Evolutionary conservation across 495 filamentous ascomycete species (phyloP).

Genomic region (Podospora pseudopauciseta): DNA sequence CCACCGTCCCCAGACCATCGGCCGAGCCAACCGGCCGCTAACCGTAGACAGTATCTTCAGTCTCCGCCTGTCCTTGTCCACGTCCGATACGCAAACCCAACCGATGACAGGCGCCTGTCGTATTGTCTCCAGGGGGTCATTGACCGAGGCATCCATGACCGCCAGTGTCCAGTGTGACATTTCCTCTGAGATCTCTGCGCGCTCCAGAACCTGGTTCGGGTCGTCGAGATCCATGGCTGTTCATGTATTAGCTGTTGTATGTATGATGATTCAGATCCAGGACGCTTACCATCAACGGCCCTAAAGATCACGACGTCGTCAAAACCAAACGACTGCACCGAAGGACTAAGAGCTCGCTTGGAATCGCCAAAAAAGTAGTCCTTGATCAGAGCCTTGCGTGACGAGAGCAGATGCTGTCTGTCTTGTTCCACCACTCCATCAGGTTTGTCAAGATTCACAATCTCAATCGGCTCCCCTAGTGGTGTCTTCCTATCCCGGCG

Average conservation of each 20-base stretch:
- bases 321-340: conserved; percentile 75
- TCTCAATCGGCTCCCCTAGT: conserved; percentile 59
- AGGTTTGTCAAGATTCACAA: conserved; percentile 79
- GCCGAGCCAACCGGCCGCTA: conserved; percentile 68
- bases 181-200: conserved; percentile 52
- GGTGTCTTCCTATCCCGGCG: conserved; percentile 61
- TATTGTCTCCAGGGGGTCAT: conserved; percentile 65
- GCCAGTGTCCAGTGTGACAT: conserved; percentile 72
- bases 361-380: conserved; percentile 91
- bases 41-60: conserved; percentile 79
- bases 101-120: conserved; percentile 85
- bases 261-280: neutral
- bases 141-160: conserved; percentile 66
- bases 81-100: conserved; percentile 85
- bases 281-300: conserved; percentile 26
- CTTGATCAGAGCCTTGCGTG: conserved; percentile 70
- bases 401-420: conserved; percentile 64
- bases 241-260: conserved; percentile 22
- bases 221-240: conserved; percentile 16
- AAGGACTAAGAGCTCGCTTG: conserved; percentile 75
- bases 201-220: conserved; percentile 51
- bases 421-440: conserved; percentile 85
- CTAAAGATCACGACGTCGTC: conserved; percentile 62
- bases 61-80: conserved; percentile 79
- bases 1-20: conserved; percentile 63